Base-by-base conservation (phyloP, 768 basidiomycete genomes). In the Lyophyllum atratum region DNA sequence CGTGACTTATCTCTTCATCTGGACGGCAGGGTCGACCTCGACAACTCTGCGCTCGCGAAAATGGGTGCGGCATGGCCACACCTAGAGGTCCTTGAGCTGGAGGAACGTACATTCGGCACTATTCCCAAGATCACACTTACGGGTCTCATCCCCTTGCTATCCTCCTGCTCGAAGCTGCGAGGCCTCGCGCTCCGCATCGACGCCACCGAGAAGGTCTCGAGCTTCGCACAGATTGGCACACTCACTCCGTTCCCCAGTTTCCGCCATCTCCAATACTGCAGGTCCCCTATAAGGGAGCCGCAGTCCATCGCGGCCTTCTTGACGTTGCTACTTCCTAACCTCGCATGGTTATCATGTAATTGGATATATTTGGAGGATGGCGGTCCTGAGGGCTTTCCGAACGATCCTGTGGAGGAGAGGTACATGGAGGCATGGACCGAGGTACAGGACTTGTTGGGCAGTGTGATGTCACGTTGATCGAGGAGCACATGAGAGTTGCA, bases 131-230 rank as follows among this genome's bases (percentile, higher is more conserved):
- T 55, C 33, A 59, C 52, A 26, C 37, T 59, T 4, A 46, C 44
- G 17, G 58, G 54, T 28, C 58, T 59, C 22, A 49, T 51, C 14
- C 40, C 53, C 14, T 44, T 59, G 42, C 49, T 55, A 14, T 4
- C 43, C 3, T 24, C 53, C 26, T 59, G 58, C 26, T 26, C 53
- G 8, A n/a, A 39, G 31, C 40, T 59, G 14, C 49, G 34, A 2
- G 54, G 54, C 40, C 44, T 59, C 28, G 50, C 59, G 17, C 54
- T 59, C n/a, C 59, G 59, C 31, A 33, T 59, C 8, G 45, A 59
- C 31, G 58, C 53, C 8, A 54, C 43, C 9, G 58, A 59, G 53
- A 39, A 59, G 11, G 58, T 54, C 4, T 59, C 52, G 8, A 54
- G 49, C 28, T 51, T 50, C 9, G 53, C 58, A 3, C 37, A 50